phyloP scores from a whole-genome alignment of 2,329 filamentous ascomycete genomes.

The Blastomyces parvus region DNA sequence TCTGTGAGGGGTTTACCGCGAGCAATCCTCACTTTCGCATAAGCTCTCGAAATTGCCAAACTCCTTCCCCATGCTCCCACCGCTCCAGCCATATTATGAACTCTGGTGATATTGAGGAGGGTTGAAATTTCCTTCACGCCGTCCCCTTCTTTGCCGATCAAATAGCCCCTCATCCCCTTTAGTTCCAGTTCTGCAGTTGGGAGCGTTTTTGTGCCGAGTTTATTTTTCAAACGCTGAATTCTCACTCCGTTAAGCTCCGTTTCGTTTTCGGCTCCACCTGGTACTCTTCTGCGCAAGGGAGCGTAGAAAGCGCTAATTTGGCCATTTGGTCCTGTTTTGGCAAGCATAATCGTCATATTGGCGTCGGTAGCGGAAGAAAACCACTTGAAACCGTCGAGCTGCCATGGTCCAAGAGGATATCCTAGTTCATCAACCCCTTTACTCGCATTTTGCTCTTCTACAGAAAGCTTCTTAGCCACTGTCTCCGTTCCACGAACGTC shows the following conservation, averaged over 20 bases:
- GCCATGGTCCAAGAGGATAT: slow-evolving; percentile 47
- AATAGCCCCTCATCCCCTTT: slow-evolving; percentile 52
- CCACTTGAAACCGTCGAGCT: slow-evolving; percentile 59
- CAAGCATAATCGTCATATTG: slow-evolving; percentile 55
- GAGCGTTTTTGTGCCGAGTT: slow-evolving; percentile 59
- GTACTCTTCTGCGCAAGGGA: slow-evolving; percentile 44
- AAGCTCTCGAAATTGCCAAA: slow-evolving; percentile 33
- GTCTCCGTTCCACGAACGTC: slow-evolving; percentile 63
- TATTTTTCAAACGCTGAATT: slow-evolving; percentile 62
- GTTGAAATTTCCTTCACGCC: slow-evolving; percentile 60
- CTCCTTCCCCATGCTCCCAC: slow-evolving; percentile 32
- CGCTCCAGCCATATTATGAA: slow-evolving; percentile 34
- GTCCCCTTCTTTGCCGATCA: slow-evolving; percentile 56
- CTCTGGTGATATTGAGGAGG: slow-evolving; percentile 56
- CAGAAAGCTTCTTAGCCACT: slow-evolving; percentile 36
- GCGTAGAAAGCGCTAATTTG: slow-evolving; percentile 54
- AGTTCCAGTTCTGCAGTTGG: slow-evolving; percentile 65
- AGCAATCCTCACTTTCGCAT: slow-evolving; percentile 32
- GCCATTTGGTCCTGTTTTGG: slow-evolving; percentile 43
- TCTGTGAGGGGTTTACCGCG: slow-evolving; percentile 30
- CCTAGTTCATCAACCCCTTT: slow-evolving; percentile 22
- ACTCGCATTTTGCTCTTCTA: slow-evolving; percentile 21
- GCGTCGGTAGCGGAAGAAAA: slow-evolving; percentile 57
- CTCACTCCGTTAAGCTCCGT: slow-evolving; percentile 54
- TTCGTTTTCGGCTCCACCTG: slow-evolving; percentile 11